phyloP scores from a whole-genome alignment of 768 basidiomycete species.

The Tulasnella sp. region DNA sequence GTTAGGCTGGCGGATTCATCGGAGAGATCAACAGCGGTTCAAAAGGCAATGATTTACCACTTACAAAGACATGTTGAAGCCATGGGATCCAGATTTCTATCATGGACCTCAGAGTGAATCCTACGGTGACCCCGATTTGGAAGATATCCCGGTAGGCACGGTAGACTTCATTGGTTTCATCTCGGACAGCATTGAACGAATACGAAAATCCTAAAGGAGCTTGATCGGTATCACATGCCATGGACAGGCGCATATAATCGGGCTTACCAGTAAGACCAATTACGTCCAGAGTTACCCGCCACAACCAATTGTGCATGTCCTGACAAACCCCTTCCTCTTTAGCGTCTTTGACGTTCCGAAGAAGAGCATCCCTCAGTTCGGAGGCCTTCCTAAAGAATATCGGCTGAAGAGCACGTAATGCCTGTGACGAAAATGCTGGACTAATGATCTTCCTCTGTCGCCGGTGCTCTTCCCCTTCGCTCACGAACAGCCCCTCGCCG shows the following conservation, averaged over 20 bases:
- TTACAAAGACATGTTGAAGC: constrained; percentile 41
- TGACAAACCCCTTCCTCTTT: constrained; percentile 28
- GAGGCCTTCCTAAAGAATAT: constrained; percentile 47
- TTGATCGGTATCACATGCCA: constrained; percentile 13
- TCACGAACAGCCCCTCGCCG: constrained; percentile 34
- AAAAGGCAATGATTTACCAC: constrained; percentile 27
- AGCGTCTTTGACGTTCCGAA: constrained; percentile 19
- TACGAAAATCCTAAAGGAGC: constrained; percentile 47
- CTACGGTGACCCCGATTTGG: constrained; percentile 27
- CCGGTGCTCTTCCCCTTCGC: constrained; percentile 11
- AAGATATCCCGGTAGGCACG: constrained; percentile 67
- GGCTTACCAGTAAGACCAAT: constrained; percentile 51
- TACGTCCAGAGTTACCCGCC: constrained; percentile 57
- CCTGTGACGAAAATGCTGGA: constrained; percentile 40
- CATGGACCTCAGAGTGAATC: constrained; percentile 30
- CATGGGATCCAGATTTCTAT: constrained; percentile 50
- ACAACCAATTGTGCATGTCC: constrained; percentile 36
- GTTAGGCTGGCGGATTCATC: constrained; percentile 1
- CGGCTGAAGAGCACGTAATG: constrained; percentile 39
- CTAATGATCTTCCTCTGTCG: constrained; percentile 30
- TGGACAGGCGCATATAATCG: background rate
- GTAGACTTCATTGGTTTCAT: constrained; percentile 67
- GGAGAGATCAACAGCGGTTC: background rate
- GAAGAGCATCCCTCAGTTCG: constrained; percentile 40
- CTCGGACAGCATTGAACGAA: constrained; percentile 67